phyloP scores from a whole-genome alignment of 257 asterid genomes.

The Nicotiana undulata region DNA sequence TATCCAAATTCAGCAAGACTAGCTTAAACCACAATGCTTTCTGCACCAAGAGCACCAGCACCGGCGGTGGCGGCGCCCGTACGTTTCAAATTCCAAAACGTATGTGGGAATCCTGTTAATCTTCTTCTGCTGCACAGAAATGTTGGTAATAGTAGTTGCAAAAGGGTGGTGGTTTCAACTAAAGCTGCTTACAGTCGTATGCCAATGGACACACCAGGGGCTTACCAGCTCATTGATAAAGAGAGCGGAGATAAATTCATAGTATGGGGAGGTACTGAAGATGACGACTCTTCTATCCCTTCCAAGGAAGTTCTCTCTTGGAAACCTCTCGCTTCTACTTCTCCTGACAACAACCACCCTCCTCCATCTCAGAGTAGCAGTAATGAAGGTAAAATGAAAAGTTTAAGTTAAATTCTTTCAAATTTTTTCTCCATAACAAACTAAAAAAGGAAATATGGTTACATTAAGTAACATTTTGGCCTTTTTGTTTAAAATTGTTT shows the following conservation, averaged over 20 bases:
- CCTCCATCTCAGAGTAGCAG: background rate
- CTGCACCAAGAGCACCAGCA: background rate
- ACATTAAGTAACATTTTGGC: no score
- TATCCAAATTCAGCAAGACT: background rate
- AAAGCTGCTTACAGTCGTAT: conserved; percentile 21
- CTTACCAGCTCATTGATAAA: conserved; percentile 35
- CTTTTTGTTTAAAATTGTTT: background rate
- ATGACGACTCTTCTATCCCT: conserved; percentile 23
- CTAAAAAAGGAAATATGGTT: no score
- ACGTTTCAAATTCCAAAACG: background rate
- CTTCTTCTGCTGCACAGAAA: background rate
- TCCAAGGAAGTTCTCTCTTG: conserved; percentile 22
- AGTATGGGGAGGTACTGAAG: conserved; percentile 33
- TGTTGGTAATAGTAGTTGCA: background rate
- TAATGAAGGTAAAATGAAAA: background rate
- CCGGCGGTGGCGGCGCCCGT: background rate
- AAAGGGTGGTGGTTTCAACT: background rate
- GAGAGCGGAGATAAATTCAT: conserved; percentile 34
- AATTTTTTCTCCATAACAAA: no score
- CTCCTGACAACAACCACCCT: background rate
- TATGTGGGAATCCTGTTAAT: background rate
- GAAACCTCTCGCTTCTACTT: conserved; percentile 15
- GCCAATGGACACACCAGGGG: conserved; percentile 34
- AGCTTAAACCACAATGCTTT: background rate
- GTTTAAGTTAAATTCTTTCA: no score